Conservation (phyloP, 1,284 basidiomycete genomes). For the Agroathelia rolfsii region DNA sequence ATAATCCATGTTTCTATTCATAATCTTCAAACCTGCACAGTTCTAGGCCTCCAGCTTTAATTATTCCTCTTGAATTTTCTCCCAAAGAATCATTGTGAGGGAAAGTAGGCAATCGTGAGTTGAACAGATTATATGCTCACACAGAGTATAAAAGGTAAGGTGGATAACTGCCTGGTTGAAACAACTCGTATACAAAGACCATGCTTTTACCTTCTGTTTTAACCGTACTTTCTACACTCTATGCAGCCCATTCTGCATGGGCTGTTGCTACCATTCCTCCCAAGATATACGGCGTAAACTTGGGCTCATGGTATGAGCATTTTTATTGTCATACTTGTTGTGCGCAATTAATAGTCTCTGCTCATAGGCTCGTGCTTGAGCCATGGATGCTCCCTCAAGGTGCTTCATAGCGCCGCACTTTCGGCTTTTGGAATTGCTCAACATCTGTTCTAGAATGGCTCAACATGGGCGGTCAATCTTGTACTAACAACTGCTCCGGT, state of each 20-base stretch:
- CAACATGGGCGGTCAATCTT: slow-evolving; percentile 53
- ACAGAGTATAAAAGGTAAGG: too few relatives aligned
- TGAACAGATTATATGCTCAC: too few relatives aligned
- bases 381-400: slow-evolving; percentile 64
- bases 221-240: too few relatives aligned
- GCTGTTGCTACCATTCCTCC: slow-evolving; percentile 19
- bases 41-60: too few relatives aligned
- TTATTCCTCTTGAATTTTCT: too few relatives aligned
- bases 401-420: slow-evolving; percentile 12
- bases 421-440: background rate
- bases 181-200: too few relatives aligned
- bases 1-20: too few relatives aligned
- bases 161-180: too few relatives aligned
- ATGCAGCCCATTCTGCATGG: slow-evolving; percentile 11
- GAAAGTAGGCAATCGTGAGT: too few relatives aligned
- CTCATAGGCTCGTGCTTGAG: slow-evolving; percentile 46
- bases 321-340: background rate
- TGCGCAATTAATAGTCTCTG: background rate
- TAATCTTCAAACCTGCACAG: too few relatives aligned
- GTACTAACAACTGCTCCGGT: slow-evolving; percentile 37
- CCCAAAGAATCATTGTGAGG: too few relatives aligned
- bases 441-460: slow-evolving; percentile 38
- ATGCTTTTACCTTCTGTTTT: too few relatives aligned
- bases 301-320: slow-evolving; percentile 44
- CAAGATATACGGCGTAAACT: slow-evolving; percentile 60